Conservation (phyloP, 495 filamentous ascomycete genomes). For the Parathielavia appendiculata region DNA sequence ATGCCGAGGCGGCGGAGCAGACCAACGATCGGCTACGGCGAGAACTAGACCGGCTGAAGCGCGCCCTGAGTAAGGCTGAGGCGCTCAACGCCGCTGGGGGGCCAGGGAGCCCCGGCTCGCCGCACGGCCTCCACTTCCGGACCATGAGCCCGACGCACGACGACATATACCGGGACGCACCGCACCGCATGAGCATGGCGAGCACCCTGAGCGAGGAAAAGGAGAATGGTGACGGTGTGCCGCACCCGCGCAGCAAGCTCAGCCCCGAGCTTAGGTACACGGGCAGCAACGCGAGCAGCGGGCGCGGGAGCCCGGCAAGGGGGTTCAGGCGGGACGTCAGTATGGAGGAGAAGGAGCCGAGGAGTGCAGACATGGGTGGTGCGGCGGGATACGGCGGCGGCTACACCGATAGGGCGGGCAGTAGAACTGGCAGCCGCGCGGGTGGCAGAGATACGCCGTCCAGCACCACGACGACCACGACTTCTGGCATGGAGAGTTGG, state of each 20-base stretch:
- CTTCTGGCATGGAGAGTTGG: slow-evolving; percentile 82
- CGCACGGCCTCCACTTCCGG: slow-evolving; percentile 26
- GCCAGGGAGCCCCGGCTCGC: slow-evolving; percentile 39
- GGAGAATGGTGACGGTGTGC: slow-evolving; percentile 56
- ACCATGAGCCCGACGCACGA: slow-evolving; percentile 44
- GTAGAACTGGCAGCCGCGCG: slow-evolving; percentile 41
- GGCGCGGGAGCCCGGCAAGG: slow-evolving; percentile 50
- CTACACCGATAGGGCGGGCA: slow-evolving; percentile 32
- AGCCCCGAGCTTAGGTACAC: slow-evolving; percentile 48
- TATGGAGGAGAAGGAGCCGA: slow-evolving; percentile 25
- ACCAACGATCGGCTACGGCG: slow-evolving; percentile 74
- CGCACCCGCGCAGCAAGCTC: slow-evolving; percentile 47
- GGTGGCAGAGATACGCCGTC: slow-evolving; percentile 38
- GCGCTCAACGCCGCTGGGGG: slow-evolving; percentile 36
- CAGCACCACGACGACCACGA: slow-evolving; percentile 33
- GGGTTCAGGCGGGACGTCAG: slow-evolving; percentile 34
- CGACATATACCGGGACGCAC: slow-evolving; percentile 53
- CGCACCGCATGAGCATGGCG: slow-evolving; percentile 59
- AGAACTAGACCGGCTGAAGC: slow-evolving; percentile 90
- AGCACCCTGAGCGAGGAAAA: slow-evolving; percentile 79
- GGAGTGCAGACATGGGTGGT: slow-evolving; percentile 22
- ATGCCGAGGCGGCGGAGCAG: slow-evolving; percentile 82
- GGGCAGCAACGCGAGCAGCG: slow-evolving; percentile 48
- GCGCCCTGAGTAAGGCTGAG: slow-evolving; percentile 56
- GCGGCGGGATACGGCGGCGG: slow-evolving; percentile 23